Conservation (phyloP, 306 rosid genomes). For the Sophora flavescens region DNA sequence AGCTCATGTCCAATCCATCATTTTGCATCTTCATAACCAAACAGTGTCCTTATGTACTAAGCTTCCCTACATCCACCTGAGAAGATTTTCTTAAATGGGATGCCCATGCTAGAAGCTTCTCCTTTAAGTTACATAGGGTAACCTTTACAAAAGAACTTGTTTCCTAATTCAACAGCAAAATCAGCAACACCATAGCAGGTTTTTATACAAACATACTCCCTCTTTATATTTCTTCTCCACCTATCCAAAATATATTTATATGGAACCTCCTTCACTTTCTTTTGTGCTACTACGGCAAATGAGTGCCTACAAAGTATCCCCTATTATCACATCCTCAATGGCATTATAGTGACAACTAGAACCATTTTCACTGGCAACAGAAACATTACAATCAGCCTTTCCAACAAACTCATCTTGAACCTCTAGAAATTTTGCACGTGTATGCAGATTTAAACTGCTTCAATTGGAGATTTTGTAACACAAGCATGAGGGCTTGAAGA, state of each 20-base stretch:
- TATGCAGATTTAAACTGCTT: conserved; percentile 43
- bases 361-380: conserved; percentile 16
- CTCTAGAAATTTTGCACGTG: conserved; percentile 48
- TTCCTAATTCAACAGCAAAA: conserved; percentile 51
- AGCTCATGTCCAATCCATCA: too few species aligned
- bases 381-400: conserved; percentile 45
- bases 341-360: conserved; percentile 46
- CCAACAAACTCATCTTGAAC: conserved; percentile 48
- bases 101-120: conserved; percentile 44
- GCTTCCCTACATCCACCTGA: conserved; percentile 27
- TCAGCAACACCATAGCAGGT: conserved; percentile 48
- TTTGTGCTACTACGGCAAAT: too few species aligned
- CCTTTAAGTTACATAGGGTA: conserved; percentile 45
- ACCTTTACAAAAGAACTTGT: conserved; percentile 48
- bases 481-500: conserved; percentile 39
- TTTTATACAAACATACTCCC: conserved; percentile 39
- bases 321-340: too few species aligned
- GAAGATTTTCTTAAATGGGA: conserved; percentile 40
- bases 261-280: conserved; percentile 49
- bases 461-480: conserved; percentile 43
- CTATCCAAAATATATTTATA: conserved; percentile 45
- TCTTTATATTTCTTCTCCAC: conserved; percentile 45
- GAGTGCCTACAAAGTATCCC: too few species aligned
- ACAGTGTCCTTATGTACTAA: not conserved
- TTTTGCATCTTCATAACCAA: not conserved